These are phyloP conservation scores for Trichoderma atrobrunneum DNA, from an alignment of 2,329 filamentous ascomycete genomes.

Conservation along the genomic window DNA sequence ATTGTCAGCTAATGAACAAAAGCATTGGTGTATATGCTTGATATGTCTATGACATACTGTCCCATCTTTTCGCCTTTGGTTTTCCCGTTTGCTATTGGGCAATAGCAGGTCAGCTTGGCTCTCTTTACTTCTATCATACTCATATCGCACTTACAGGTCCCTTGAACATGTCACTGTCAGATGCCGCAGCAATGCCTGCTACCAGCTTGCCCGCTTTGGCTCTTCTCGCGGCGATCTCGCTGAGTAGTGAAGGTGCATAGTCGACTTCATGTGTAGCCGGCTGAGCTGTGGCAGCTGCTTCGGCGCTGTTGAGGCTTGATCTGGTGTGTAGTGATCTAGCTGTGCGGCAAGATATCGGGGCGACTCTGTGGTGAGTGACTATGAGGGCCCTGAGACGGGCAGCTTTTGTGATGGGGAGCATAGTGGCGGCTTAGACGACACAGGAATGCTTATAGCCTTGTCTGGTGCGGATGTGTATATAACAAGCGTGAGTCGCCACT, in stretches of 20 bases:
- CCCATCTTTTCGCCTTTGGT: conserved; percentile 78
- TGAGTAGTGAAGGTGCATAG: conserved; percentile 28
- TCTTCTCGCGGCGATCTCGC: conserved; percentile 43
- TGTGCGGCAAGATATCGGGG: neutral
- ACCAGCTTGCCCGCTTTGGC: conserved; percentile 69
- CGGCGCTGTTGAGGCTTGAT: conserved; percentile 24
- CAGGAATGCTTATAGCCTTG: neutral
- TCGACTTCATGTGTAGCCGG: conserved; percentile 27
- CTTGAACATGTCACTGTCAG: conserved; percentile 82
- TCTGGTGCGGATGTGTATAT: neutral
- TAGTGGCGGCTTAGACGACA: conserved; percentile 13
- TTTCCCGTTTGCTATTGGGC: conserved; percentile 47
- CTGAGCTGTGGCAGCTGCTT: conserved; percentile 27
- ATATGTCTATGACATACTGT: conserved; percentile 58
- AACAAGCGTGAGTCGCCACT: neutral
- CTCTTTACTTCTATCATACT: neutral
- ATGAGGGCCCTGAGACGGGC: conserved; percentile 22
- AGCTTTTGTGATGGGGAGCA: conserved; percentile 25
- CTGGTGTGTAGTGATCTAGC: conserved; percentile 23
- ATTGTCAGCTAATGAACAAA: neutral
- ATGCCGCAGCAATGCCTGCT: conserved; percentile 72
- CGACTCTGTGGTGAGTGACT: conserved; percentile 6
- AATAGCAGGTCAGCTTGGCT: neutral
- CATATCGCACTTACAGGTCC: conserved; percentile 53
- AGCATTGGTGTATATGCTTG: neutral